Percentiles rank a stretch among this genome's conserved stretches.
Conservation (phyloP, 345 rosid genomes). For the Physaria fendleri region DNA sequence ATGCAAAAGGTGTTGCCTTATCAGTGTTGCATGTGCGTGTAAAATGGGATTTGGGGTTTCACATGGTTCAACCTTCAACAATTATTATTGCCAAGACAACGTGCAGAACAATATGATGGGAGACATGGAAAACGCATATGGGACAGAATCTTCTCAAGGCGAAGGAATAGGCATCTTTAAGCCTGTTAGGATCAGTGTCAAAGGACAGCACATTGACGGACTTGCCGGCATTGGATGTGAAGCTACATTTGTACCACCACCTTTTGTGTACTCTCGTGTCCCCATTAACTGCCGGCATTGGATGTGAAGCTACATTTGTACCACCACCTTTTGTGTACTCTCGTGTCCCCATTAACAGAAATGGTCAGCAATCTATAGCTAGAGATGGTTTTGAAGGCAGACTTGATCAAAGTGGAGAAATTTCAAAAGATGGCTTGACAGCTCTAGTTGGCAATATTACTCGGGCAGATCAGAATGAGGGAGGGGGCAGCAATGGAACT, state of each 20-base stretch:
- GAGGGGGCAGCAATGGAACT: slow-evolving; percentile 46
- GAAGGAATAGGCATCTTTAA: slow-evolving; percentile 68
- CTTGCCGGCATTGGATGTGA: slow-evolving; percentile 97
- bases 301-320: too few species aligned
- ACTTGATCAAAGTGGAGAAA: slow-evolving; percentile 64
- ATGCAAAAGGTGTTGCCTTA: slow-evolving; percentile 72
- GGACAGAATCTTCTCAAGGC: slow-evolving; percentile 63
- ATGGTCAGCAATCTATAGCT: slow-evolving; percentile 67
- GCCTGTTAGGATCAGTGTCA: slow-evolving; percentile 83
- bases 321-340: slow-evolving; percentile 91
- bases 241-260: slow-evolving; percentile 65
- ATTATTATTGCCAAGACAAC: slow-evolving; percentile 72
- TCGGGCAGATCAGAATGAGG: slow-evolving; percentile 54
- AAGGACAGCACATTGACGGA: slow-evolving; percentile 81
- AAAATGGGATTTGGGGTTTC: slow-evolving; percentile 67
- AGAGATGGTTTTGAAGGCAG: slow-evolving; percentile 83
- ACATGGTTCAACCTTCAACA: slow-evolving; percentile 45
- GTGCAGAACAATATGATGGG: slow-evolving; percentile 49
- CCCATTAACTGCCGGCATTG: too few species aligned
- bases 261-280: slow-evolving; percentile 86
- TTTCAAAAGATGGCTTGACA: slow-evolving; percentile 84
- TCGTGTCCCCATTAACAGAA: slow-evolving; percentile 83
- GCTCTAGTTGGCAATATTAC: slow-evolving; percentile 56
- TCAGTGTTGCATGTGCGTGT: slow-evolving; percentile 72
- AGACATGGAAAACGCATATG: slow-evolving; percentile 56